phyloP scores from a whole-genome alignment of 495 filamentous ascomycete species.

The Amniculicola lignicola region DNA sequence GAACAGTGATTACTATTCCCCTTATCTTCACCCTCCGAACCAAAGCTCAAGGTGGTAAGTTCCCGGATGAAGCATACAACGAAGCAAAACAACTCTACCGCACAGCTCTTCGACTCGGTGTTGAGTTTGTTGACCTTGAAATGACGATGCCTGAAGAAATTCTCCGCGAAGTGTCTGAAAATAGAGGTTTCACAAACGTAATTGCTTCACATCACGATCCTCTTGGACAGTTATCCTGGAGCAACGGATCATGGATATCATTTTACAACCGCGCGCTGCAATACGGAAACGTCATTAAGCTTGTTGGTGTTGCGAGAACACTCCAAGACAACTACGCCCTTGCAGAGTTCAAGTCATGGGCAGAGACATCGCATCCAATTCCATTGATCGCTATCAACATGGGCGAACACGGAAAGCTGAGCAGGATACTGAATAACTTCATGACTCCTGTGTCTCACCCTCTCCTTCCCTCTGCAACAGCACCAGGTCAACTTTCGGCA shows the following conservation, averaged over 20 bases:
- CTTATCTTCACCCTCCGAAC: conserved; percentile 93
- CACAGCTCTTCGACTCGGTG: conserved; percentile 72
- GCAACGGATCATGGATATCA: conserved; percentile 79
- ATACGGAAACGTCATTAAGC: conserved; percentile 89
- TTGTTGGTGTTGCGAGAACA: conserved; percentile 75
- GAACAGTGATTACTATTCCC: conserved; percentile 71
- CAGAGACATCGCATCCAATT: conserved; percentile 63
- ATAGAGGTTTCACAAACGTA: conserved; percentile 72
- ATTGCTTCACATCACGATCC: conserved; percentile 97
- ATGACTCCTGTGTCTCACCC: conserved; percentile 96
- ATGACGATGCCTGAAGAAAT: conserved; percentile 77
- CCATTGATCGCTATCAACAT: conserved; percentile 96
- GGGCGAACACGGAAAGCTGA: conserved; percentile 83
- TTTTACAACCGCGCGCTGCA: conserved; percentile 84
- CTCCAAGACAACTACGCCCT: conserved; percentile 85
- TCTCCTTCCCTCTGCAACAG: conserved; percentile 82
- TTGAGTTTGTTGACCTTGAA: conserved; percentile 93
- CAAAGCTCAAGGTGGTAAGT: conserved; percentile 78
- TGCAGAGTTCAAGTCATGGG: conserved; percentile 75
- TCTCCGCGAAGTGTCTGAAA: conserved; percentile 61
- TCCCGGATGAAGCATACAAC: conserved; percentile 72
- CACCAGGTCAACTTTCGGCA: conserved; percentile 90
- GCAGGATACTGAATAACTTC: conserved; percentile 84
- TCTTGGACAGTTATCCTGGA: conserved; percentile 74
- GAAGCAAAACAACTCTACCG: conserved; percentile 70